Evolutionary conservation across 176 grass and related monocot genomes (phyloP), one percentile per base, ranked within the genome.

Genomic region (Avena insularis): DNA sequence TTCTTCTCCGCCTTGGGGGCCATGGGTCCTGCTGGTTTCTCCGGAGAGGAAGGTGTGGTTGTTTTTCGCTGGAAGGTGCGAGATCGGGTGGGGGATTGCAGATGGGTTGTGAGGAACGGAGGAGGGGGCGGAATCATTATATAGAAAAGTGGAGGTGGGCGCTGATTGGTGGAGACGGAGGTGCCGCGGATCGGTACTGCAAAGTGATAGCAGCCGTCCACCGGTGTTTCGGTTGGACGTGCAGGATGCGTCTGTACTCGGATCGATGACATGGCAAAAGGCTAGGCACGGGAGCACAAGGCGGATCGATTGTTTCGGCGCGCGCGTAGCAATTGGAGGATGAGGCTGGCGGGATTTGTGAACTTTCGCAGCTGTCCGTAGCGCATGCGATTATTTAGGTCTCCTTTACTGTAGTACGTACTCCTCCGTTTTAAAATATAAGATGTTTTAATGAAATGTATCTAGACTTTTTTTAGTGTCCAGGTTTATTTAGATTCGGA

Each of bases 101-200:
- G 54, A 7, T 19, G 54, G 17, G 54, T 17, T 57, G 54, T 57
- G 54, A 57, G 54, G 16, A 19, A 57, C 0, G 0, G 15, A 19
- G 53, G 53, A 19, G 1, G 12, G 54, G 16, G 16, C 16, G 54
- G 54, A 57, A 57, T 57, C 54, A 0, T 57, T 19, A 2, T 57
- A 57, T 57, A 19, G 54, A 57, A 17, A 0, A 2, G 16, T 0
- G 16, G 16, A 57, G 54, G 1, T 19, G 15, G 54, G 6, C 54
- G 77, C 35, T 85, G 83, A 86, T 85, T 89, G 88, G 88, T 40
- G 36, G 25, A 77, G 1, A 6, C 5, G 35, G 3, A 0, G 2
- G 17, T n/a, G 57, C 57, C 47, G 0, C 67, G 88, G 82, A 89
- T 89, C 68, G 58, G 0, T 75, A 68, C 19, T 15, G 48, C 80